phyloP scores from a whole-genome alignment of 352 stramenopile genomes.

The Pythium diclinum region DNA sequence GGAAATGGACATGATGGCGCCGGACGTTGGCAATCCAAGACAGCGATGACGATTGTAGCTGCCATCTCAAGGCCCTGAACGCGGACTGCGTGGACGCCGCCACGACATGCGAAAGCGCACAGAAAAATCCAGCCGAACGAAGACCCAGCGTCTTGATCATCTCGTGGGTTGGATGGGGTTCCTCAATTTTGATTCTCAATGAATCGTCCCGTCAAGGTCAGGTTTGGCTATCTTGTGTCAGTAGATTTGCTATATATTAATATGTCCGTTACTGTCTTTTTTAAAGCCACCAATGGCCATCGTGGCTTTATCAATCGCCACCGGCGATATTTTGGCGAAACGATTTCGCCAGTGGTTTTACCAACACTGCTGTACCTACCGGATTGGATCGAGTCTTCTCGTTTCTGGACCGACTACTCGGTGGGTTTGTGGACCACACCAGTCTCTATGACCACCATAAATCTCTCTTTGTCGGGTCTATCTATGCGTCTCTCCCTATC shows the following conservation, averaged over 20 bases:
- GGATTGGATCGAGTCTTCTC: not conserved
- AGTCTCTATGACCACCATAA: not conserved
- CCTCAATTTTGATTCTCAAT: not conserved
- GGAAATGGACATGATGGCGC: not conserved
- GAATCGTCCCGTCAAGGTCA: not conserved
- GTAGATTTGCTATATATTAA: not conserved
- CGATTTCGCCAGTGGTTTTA: too few relatives aligned
- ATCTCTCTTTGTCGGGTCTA: not conserved
- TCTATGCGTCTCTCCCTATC: too few relatives aligned
- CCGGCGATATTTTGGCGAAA: not conserved
- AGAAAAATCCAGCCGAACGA: not conserved
- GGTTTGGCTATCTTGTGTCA: not conserved
- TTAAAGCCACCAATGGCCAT: not conserved
- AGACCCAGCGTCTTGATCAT: not conserved
- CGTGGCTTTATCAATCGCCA: not conserved
- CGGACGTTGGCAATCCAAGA: not conserved
- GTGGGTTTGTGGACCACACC: not conserved
- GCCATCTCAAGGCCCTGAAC: too few relatives aligned
- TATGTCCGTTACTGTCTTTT: not conserved
- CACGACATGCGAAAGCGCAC: not conserved
- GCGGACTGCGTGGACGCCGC: not conserved
- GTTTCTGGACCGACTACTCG: too few relatives aligned
- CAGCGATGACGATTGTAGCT: too few relatives aligned
- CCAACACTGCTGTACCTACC: too few relatives aligned
- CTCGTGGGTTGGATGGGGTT: not conserved